A percentile compares a stretch with the other conserved stretches of the same genome.
Evolutionary conservation across 2,329 filamentous ascomycete genomes (phyloP).

Genomic region (Metarhizium guizhouense): DNA sequence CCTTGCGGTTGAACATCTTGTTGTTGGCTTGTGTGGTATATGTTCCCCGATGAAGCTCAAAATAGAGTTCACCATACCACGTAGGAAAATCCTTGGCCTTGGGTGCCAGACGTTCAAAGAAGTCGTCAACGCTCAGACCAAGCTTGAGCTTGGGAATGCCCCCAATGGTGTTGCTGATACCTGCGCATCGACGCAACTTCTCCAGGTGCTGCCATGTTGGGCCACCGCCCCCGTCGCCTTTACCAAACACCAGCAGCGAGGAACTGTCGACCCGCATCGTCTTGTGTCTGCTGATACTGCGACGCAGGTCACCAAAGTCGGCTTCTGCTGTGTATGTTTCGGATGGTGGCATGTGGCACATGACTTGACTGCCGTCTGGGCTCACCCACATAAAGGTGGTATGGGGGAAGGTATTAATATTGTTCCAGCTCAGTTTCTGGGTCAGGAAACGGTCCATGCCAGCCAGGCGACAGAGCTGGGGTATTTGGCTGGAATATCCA

Average conservation of each 20-base stretch:
- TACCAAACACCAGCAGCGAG: constrained; percentile 87
- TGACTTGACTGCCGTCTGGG: constrained; percentile 88
- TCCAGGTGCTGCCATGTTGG: constrained; percentile 91
- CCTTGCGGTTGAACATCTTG: constrained; percentile 84
- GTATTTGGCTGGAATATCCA: constrained; percentile 90
- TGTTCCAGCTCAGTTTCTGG: constrained; percentile 99
- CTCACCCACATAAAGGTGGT: constrained; percentile 99
- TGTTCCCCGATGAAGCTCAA: constrained; percentile 92
- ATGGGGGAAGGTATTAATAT: constrained; percentile 98
- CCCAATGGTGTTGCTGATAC: constrained; percentile 79
- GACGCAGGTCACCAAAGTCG: constrained; percentile 86
- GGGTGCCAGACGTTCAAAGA: constrained; percentile 77
- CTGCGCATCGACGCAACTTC: constrained; percentile 86
- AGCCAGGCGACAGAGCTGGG: constrained; percentile 86
- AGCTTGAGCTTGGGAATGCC: constrained; percentile 76
- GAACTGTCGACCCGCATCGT: constrained; percentile 89
- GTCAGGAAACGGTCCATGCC: constrained; percentile 96
- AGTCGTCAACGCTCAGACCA: constrained; percentile 85
- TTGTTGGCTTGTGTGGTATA: constrained; percentile 98
- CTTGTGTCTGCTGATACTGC: constrained; percentile 88
- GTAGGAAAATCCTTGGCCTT: constrained; percentile 76
- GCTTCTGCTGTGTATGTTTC: constrained; percentile 95
- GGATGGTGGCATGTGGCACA: constrained; percentile 93
- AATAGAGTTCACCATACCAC: constrained; percentile 97
- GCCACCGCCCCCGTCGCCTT: constrained; percentile 91